Percentiles rank a stretch among this genome's conserved stretches.
Conservation (phyloP, 164 flowering plant genomes). For the Liriodendron chinense region DNA sequence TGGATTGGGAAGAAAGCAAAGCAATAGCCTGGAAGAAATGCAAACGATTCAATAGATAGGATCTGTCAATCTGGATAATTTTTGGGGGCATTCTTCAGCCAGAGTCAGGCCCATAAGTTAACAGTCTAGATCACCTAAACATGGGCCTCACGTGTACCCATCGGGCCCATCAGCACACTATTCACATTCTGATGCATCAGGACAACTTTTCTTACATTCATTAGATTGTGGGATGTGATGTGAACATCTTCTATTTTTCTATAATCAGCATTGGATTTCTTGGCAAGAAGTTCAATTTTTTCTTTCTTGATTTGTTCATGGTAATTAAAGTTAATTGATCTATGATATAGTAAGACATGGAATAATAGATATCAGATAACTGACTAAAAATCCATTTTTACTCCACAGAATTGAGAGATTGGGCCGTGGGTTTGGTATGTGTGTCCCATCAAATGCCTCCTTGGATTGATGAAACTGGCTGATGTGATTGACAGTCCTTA, state of each 20-base stretch:
- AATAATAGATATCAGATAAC: background rate
- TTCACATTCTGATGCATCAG: too few species aligned
- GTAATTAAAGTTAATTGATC: background rate
- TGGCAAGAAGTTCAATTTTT: background rate
- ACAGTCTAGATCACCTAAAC: too few species aligned
- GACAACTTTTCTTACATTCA: background rate
- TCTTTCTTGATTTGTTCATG: background rate
- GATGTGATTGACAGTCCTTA: background rate
- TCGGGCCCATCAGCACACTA: too few species aligned
- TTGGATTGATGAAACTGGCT: background rate
- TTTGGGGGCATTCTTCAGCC: too few species aligned
- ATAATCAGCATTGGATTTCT: background rate
- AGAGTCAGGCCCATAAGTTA: too few species aligned
- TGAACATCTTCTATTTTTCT: background rate
- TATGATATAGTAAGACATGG: background rate
- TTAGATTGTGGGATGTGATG: background rate
- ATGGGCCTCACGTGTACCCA: too few species aligned
- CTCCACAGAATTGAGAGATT: conserved; percentile 57
- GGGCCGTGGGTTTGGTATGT: conserved; percentile 81
- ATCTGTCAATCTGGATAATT: too few species aligned
- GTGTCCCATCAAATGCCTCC: conserved; percentile 24
- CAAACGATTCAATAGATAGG: too few species aligned
- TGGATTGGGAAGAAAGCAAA: too few species aligned
- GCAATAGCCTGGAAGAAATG: too few species aligned
- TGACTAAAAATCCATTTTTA: background rate